Base-by-base conservation (phyloP, 139 green algal genomes). In the Zygnema circumcarinatum region DNA sequence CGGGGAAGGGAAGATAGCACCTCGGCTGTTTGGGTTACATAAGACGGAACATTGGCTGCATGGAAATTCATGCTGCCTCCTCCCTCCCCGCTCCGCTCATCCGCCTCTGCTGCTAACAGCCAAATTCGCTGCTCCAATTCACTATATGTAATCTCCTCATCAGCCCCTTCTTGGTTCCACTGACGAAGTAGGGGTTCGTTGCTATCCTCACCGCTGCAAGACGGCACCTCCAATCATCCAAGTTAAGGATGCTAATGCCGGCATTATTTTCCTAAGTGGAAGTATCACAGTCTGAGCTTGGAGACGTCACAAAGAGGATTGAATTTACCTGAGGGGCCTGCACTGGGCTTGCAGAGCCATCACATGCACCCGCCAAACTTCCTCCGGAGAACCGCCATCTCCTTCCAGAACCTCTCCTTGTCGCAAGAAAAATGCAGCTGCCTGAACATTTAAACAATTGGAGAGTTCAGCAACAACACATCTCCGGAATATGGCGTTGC, bases 341-440 rank as follows among this genome's bases (percentile, higher is more conserved):
- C 11, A 78, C 11, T 78, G 69, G 69, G 69, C 35, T 38, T 86
- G 79, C 38, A 86, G 3, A 39, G 62, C 54, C 22, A 86, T 21
- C 79, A 86, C 3, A 31, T 33, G 79, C 2, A 83, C 31, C 16
- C 3, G 2, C 53, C 80, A 67, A n/a, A 76, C n/a, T 67, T 86
- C 79, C 54, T 21, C 21, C 2, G 21, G 31, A 2, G 67, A 36
- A 21, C 38, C 79, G 33, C 32, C 32, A 2, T 36, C 79, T 3
- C 22, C 3, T 35, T 83, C 41, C 76, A 84, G 56, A 40, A 16
- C 76, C 54, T 86, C 67, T 85, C 53, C 79, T 32, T 86, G 79
- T 3, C 33, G 79, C 79, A 86, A 25, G 79, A 86, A 86, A 67
- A 86, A 86, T 2, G n/a, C 54, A 39, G 32, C 79, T 38, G 79